Base-by-base conservation (phyloP, 805 yeast species). In the Yamadazyma endophytica region DNA sequence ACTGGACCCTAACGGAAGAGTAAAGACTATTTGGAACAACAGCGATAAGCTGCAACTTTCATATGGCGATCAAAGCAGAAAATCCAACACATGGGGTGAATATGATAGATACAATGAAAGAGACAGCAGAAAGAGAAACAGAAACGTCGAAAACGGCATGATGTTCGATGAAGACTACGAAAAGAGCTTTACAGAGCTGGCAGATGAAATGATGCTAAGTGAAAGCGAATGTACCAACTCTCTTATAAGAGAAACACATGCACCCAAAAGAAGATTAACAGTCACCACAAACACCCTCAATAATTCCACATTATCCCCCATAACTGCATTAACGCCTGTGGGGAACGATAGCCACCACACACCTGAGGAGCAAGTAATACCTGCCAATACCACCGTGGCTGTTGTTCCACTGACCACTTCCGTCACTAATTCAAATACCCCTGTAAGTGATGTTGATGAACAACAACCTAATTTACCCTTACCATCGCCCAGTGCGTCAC, bases 401-500 rank as follows among this genome's bases (percentile, higher is more conserved):
- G 22, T 23, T 11, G 21, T 11, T 17, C 23, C 13, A 21, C 15
- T 13, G 4, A 22, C 9, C 14, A 18, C 21, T 19, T 8, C 8
- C 11, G 11, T 9, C 8, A 19, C 21, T 4, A 56, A 61, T 6
- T 37, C 63, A 0, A 56, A 50, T 26, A 54, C 67, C 11, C 66
- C 68, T 1, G 49, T 57, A 5, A 55, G 64, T 6, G 68, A 60
- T 17, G 35, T 51, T 14, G 69, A 62, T 27, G 68, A 61, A 17
- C 53, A 50, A 14, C 54, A 52, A 8, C 64, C 69, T 27, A 79
- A 70, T 36, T 54, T 75, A n/a, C 83, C 84, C 0, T 59, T 79
- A 13, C 86, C 85, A 1, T 78, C 83, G 7, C 86, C 85, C 0
- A 75, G 38, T 29, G 52, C 54, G 21, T 47, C 59, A 5, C 59